A percentile compares a stretch with the other conserved stretches of the same genome.
Conservation (phyloP, 192 early-diverging fungal genomes). For the Mortierella alpina region DNA sequence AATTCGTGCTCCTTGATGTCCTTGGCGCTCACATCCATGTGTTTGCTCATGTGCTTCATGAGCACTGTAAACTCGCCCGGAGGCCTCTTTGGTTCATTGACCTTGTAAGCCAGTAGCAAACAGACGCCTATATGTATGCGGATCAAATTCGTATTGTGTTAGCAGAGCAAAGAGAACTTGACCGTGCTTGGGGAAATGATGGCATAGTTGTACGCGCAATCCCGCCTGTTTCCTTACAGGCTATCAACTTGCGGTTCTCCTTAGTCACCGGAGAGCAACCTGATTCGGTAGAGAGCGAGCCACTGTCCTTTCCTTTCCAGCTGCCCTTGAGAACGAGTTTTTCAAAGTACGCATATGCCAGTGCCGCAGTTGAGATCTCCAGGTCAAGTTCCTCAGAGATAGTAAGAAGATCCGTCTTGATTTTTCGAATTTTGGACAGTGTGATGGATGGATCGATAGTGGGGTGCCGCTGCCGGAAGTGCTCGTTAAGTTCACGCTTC, state of each 20-base stretch:
- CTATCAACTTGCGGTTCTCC: constrained; percentile 38
- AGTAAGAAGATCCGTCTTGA: constrained; percentile 81
- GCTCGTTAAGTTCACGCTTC: constrained; percentile 90
- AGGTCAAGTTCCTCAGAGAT: constrained; percentile 77
- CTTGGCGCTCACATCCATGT: constrained; percentile 79
- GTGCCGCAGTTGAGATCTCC: constrained; percentile 90
- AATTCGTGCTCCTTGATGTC: constrained; percentile 92
- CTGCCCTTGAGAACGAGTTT: constrained; percentile 88
- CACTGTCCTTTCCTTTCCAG: constrained; percentile 26
- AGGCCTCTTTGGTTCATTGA: constrained; percentile 85
- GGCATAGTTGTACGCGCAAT: not conserved
- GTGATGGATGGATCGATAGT: constrained; percentile 84
- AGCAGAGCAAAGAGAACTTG: not conserved
- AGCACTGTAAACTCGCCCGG: constrained; percentile 66
- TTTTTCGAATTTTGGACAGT: constrained; percentile 86
- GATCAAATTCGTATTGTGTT: not conserved
- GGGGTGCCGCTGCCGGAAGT: constrained; percentile 83
- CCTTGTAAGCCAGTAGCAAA: constrained; percentile 84
- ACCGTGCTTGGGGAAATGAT: not conserved
- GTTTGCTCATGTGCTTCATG: constrained; percentile 73
- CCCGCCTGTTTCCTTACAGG: constrained; percentile 19
- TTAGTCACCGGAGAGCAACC: constrained; percentile 27
- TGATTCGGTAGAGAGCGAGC: constrained; percentile 16
- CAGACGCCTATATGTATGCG: constrained; percentile 68
- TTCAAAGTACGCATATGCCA: constrained; percentile 94